Conservation (phyloP, 2,329 filamentous ascomycete species). For the Elsinoe australis region DNA sequence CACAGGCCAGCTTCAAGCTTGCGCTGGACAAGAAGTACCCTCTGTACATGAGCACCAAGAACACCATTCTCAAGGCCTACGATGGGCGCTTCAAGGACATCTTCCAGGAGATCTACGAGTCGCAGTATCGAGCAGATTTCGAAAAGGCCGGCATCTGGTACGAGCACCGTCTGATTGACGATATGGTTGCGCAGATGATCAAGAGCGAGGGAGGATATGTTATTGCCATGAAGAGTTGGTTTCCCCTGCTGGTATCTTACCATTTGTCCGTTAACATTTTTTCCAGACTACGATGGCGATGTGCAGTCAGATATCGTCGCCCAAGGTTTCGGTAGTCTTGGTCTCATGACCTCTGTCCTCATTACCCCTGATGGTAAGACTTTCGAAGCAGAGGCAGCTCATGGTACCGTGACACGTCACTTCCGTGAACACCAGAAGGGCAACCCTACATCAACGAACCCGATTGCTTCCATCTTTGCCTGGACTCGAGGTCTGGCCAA, state of each 20-base stretch:
- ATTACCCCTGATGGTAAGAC: constrained; percentile 95
- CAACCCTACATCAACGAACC: constrained; percentile 94
- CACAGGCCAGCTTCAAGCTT: constrained; percentile 94
- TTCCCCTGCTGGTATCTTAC: background rate
- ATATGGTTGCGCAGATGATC: constrained; percentile 99
- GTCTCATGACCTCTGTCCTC: constrained; percentile 96
- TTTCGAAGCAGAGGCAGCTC: constrained; percentile 94
- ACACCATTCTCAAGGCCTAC: constrained; percentile 98
- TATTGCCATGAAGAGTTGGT: constrained; percentile 94
- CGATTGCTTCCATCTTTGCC: constrained; percentile 97
- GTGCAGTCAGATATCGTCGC: constrained; percentile 98
- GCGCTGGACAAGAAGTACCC: constrained; percentile 79
- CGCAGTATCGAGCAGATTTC: constrained; percentile 77
- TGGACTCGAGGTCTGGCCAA: constrained; percentile 94
- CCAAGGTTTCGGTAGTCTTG: constrained; percentile 94
- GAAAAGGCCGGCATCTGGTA: constrained; percentile 95
- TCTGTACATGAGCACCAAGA: constrained; percentile 99
- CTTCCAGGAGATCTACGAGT: constrained; percentile 94
- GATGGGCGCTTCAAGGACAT: constrained; percentile 99
- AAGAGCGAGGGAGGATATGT: constrained; percentile 95
- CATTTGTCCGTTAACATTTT: too few relatives aligned
- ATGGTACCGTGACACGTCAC: constrained; percentile 96
- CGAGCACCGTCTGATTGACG: constrained; percentile 97
- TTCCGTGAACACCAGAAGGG: constrained; percentile 99
- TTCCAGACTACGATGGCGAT: constrained; percentile 89